These are phyloP conservation scores for Byssoonygena ceratinophila DNA, from an alignment of 2,329 filamentous ascomycete species.

Conservation along the genomic window DNA sequence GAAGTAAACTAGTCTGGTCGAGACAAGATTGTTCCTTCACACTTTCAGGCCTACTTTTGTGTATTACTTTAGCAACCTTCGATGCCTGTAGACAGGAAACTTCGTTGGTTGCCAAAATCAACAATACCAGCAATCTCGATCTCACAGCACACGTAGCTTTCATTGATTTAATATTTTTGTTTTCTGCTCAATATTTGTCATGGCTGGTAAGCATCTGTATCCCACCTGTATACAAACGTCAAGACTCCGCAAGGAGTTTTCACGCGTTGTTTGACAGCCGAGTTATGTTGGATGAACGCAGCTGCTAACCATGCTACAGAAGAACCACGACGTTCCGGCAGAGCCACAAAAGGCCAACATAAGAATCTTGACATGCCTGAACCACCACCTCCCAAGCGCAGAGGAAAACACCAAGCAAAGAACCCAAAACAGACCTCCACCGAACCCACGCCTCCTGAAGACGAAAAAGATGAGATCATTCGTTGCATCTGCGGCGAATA, in stretches of 20 bases:
- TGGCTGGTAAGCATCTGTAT: slow-evolving; percentile 52
- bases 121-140: slow-evolving; percentile 11
- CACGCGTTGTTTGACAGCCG: slow-evolving; percentile 6
- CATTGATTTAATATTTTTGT: slow-evolving; percentile 22
- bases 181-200: slow-evolving; percentile 27
- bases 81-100: slow-evolving; percentile 32
- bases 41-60: slow-evolving; percentile 25
- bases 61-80: slow-evolving; percentile 33
- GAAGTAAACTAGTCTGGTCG: slow-evolving; percentile 23
- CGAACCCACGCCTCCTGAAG: slow-evolving; percentile 37
- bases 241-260: slow-evolving; percentile 10
- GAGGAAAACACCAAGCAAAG: slow-evolving; percentile 39
- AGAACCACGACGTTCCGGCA: slow-evolving; percentile 85
- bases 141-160: slow-evolving; percentile 28
- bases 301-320: slow-evolving; percentile 41
- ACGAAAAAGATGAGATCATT: slow-evolving; percentile 62
- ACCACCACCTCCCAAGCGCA: slow-evolving; percentile 38
- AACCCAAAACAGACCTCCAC: slow-evolving; percentile 38
- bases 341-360: slow-evolving; percentile 94
- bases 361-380: slow-evolving; percentile 76
- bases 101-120: slow-evolving; percentile 16
- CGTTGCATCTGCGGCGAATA: slow-evolving; percentile 87
- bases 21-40: slow-evolving; percentile 23
- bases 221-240: slow-evolving; percentile 12
- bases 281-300: slow-evolving; percentile 14